phyloP scores from a whole-genome alignment of 2,329 filamentous ascomycete species.

The Pestalotiopsis sp. region DNA sequence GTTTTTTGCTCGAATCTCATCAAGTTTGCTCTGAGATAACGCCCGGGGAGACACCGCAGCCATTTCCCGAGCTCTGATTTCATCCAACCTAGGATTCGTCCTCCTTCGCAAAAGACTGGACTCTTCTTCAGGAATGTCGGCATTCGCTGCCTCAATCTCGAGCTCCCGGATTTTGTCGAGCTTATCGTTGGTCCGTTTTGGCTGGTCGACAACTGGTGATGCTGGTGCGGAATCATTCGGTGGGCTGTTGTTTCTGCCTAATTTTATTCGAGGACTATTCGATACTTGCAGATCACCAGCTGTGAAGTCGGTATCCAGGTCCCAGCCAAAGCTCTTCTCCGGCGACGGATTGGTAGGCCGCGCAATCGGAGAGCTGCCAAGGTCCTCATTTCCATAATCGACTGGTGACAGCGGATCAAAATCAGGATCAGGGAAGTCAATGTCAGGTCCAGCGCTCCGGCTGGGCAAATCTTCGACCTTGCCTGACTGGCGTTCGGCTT shows the following conservation, averaged over 20 bases:
- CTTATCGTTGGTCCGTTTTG: conserved; percentile 34
- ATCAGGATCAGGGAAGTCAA: conserved; percentile 11
- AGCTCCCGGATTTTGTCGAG: conserved; percentile 37
- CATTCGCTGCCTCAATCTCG: conserved; percentile 34
- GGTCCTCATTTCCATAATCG: conserved; percentile 1
- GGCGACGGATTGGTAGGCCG: conserved; percentile 37
- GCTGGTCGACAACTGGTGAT: conserved; percentile 5
- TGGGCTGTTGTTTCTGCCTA: conserved; percentile 30
- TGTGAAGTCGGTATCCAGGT: conserved; percentile 61
- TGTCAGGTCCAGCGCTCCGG: neutral
- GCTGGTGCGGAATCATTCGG: conserved; percentile 14
- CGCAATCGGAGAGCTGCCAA: conserved; percentile 23
- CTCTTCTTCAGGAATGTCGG: conserved; percentile 24
- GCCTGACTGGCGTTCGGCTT: conserved; percentile 15
- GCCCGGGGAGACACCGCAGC: conserved; percentile 47
- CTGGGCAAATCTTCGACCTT: neutral
- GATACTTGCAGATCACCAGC: conserved; percentile 58
- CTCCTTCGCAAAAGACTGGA: conserved; percentile 17
- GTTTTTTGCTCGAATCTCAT: conserved; percentile 56
- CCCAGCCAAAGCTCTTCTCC: conserved; percentile 57
- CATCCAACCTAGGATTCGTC: conserved; percentile 50
- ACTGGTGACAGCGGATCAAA: conserved; percentile 21
- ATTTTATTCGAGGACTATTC: conserved; percentile 54
- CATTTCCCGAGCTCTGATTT: conserved; percentile 47
- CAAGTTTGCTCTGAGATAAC: conserved; percentile 51